A percentile compares a stretch with the other conserved stretches of the same genome.
Evolutionary conservation across 2,329 filamentous ascomycete species (phyloP).

Genomic region (Apiospora pterosperma): DNA sequence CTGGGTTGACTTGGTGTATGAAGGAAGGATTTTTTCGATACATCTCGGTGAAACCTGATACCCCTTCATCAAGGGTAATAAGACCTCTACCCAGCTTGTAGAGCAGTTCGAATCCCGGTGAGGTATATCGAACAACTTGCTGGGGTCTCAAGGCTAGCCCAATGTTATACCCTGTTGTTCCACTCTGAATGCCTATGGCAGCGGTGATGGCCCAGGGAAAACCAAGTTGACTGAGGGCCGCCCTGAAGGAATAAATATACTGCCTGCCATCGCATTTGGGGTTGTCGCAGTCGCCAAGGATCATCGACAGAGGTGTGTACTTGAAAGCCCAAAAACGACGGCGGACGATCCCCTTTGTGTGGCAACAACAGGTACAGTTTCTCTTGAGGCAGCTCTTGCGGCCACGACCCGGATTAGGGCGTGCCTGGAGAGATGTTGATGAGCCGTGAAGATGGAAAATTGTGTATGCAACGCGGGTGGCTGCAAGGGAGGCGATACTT

Average conservation of each 20-base stretch:
- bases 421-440: no score
- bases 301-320: slow-evolving; percentile 2
- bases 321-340: slow-evolving; percentile 4
- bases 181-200: background rate
- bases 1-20: slow-evolving; percentile 1
- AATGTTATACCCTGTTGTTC: background rate
- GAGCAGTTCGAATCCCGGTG: background rate
- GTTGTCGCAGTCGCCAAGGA: background rate
- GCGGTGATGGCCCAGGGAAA: background rate
- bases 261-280: background rate
- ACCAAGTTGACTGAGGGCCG: background rate
- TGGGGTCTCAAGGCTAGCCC: background rate
- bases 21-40: background rate
- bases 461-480: background rate
- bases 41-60: background rate
- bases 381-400: background rate
- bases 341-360: background rate
- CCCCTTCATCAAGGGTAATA: background rate
- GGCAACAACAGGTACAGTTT: background rate
- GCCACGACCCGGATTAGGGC: background rate
- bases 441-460: rapidly evolving
- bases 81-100: background rate
- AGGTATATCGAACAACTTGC: background rate
- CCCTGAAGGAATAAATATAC: background rate
- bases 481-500: background rate